A percentile compares a stretch with the other conserved stretches of the same genome.
phyloP scores from a whole-genome alignment of 331 rosid genomes.

The Acacia pycnantha region DNA sequence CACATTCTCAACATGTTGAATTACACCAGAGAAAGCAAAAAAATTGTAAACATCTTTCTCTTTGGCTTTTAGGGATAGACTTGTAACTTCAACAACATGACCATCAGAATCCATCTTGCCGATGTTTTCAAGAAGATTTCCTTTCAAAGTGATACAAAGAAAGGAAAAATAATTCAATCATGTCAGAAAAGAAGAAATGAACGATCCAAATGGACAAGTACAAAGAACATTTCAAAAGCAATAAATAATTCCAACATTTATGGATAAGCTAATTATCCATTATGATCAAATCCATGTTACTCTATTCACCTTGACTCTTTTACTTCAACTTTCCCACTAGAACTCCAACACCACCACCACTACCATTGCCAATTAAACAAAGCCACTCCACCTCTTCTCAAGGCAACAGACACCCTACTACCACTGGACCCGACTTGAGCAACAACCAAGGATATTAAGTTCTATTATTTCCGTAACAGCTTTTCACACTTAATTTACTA shows the following conservation, averaged over 20 bases:
- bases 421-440: not conserved
- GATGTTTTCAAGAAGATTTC: too few species aligned
- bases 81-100: too few species aligned
- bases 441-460: not conserved
- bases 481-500: not conserved
- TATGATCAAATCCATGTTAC: not conserved
- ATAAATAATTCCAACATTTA: not conserved
- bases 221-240: not conserved
- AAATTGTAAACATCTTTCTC: too few species aligned
- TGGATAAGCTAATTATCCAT: not conserved
- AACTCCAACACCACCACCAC: not conserved
- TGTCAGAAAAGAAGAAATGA: too few species aligned
- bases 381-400: not conserved
- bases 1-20: too few species aligned
- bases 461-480: not conserved
- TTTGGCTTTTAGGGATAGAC: too few species aligned
- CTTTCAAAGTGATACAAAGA: too few species aligned
- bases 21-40: too few species aligned
- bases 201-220: too few species aligned
- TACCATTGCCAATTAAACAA: not conserved
- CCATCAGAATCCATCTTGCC: too few species aligned
- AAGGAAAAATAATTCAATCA: too few species aligned
- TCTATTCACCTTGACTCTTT: not conserved
- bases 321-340: not conserved
- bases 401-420: not conserved